Base-by-base conservation (phyloP, 306 rosid species). In the Acacia melanoxylon region DNA sequence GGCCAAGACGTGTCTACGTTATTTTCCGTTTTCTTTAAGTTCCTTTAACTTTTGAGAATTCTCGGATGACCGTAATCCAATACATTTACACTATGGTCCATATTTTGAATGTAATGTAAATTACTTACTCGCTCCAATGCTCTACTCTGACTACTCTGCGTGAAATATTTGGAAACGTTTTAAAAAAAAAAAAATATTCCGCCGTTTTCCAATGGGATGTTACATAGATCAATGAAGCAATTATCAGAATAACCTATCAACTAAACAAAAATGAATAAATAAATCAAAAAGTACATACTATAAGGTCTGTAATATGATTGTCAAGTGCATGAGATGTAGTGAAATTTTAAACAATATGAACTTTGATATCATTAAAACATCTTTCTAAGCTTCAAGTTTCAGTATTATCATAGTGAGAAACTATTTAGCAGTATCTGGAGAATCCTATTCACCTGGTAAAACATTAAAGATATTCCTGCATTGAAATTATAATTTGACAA, bases 401-500 rank as follows among this genome's bases (percentile, higher is more conserved):
- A 70, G 45, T 59, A 24, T 14, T n/a, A n/a, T n/a, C n/a, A n/a
- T n/a, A n/a, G n/a, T n/a, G n/a, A n/a, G n/a, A n/a, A n/a, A n/a
- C n/a, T n/a, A n/a, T n/a, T n/a, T n/a, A n/a, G n/a, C n/a, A n/a
- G 25, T 61, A 25, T 14, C 37, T 16, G 25, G 46, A 42, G 65
- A 8, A 76, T 4, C 35, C 11, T 81, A 76, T 84, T 87, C 86
- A 89, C 97, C 77, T n/a, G 98, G 86, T 93, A 95, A 88, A 93
- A 89, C 95, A 95, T 95, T 86, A 95, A 85, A 0, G 95, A 91
- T 85, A 93, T 84, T 77, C 97, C 98, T 2, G 98, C 98, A 80
- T 88, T 81, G 89, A 95, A 95, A 86, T 93, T 85, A 51, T 87
- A 93, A 78, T 92, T 51, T 6, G 97, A 95, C 58, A 95, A 86